Evolutionary conservation across 2,329 filamentous ascomycete species (phyloP).

Genomic region (Myotisia sp.): DNA sequence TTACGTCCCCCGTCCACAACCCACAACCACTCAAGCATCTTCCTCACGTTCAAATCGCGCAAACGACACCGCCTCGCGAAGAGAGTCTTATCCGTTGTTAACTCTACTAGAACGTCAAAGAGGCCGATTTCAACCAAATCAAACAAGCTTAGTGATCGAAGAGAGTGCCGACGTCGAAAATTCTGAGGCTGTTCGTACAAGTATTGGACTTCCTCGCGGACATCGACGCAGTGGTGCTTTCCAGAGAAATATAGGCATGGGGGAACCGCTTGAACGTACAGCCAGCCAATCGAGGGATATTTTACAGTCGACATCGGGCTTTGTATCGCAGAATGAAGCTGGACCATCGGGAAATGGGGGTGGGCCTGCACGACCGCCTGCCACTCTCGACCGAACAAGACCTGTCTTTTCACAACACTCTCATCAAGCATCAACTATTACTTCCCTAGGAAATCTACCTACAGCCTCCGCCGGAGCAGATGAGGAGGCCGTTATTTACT

Average conservation of each 20-base stretch:
- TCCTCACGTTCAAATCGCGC: conserved; percentile 20
- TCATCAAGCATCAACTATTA: conserved; percentile 27
- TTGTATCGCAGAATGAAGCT: no score
- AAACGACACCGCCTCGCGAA: conserved; percentile 11
- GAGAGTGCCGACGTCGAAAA: conserved; percentile 32
- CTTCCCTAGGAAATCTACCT: conserved; percentile 13
- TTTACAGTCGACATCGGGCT: no score
- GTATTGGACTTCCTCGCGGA: conserved; percentile 37
- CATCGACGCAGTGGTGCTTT: conserved; percentile 25
- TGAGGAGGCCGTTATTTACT: conserved; percentile 19
- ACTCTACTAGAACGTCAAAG: conserved; percentile 43
- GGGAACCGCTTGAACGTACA: conserved; percentile 17
- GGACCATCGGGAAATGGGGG: no score
- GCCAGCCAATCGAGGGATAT: no score
- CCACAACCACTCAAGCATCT: conserved; percentile 27
- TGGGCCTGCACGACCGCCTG: no score
- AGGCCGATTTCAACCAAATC: conserved; percentile 36
- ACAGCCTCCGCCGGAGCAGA: conserved; percentile 17
- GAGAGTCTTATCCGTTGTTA: conserved; percentile 42
- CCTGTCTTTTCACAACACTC: conserved; percentile 30
- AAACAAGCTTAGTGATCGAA: conserved; percentile 35
- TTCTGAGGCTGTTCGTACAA: conserved; percentile 36
- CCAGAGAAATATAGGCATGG: conserved; percentile 12
- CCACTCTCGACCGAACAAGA: no score
- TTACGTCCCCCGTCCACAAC: conserved; percentile 42